Conservation (phyloP, 306 rosid genomes). For the Vigna trinervia region DNA sequence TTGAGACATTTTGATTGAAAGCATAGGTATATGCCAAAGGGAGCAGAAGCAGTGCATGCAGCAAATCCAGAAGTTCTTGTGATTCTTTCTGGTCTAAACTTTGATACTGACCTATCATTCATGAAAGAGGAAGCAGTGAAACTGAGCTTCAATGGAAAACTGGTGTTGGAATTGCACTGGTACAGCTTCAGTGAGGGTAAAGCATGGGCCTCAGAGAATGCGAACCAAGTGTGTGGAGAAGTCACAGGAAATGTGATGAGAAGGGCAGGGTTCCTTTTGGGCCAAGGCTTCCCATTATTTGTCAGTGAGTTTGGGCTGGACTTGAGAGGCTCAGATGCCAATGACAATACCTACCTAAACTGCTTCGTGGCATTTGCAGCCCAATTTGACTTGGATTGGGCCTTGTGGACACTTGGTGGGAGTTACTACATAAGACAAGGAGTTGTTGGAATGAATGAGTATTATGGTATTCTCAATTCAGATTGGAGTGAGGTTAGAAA, state of each 20-base stretch:
- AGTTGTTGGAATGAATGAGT: conserved; percentile 58
- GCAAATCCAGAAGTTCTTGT: conserved; percentile 76
- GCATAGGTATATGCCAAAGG: conserved; percentile 73
- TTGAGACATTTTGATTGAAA: too few species aligned
- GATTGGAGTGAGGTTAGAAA: conserved; percentile 60
- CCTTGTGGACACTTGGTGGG: conserved; percentile 76
- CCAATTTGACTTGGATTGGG: conserved; percentile 72
- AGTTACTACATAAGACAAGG: conserved; percentile 71
- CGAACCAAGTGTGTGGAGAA: conserved; percentile 72
- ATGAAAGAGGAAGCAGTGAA: conserved; percentile 46
- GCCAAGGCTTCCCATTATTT: conserved; percentile 64
- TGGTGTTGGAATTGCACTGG: conserved; percentile 75
- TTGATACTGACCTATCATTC: conserved; percentile 71
- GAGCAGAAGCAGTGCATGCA: conserved; percentile 82
- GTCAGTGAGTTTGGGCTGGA: conserved; percentile 77
- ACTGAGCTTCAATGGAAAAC: conserved; percentile 57
- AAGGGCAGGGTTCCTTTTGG: conserved; percentile 57
- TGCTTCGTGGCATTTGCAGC: conserved; percentile 67
- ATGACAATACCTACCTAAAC: conserved; percentile 66
- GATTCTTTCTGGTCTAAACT: conserved; percentile 72
- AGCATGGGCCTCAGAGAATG: conserved; percentile 65
- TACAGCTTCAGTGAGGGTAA: conserved; percentile 61
- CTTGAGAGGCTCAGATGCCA: conserved; percentile 62
- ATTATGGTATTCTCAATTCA: conserved; percentile 59
- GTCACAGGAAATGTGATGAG: conserved; percentile 49